phyloP scores from a whole-genome alignment of 352 stramenopile species.

The Phytophthora sansomeana region DNA sequence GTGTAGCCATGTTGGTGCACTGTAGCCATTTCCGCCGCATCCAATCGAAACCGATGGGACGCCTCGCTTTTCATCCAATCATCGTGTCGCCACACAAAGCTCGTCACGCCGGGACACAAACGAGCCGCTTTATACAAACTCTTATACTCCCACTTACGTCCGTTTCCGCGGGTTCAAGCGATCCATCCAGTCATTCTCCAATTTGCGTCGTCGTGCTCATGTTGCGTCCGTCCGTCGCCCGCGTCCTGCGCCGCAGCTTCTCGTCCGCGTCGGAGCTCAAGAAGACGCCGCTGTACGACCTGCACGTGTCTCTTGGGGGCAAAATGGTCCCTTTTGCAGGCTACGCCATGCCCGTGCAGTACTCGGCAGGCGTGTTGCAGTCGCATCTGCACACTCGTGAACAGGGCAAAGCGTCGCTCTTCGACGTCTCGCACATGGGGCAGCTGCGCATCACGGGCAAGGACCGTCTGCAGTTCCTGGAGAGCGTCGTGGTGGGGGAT shows the following conservation, averaged over 20 bases:
- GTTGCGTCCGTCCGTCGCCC: conserved; percentile 12
- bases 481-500: conserved; percentile 96
- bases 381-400: conserved; percentile 89
- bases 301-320: conserved; percentile 75
- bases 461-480: conserved; percentile 96
- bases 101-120: neutral
- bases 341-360: conserved; percentile 98
- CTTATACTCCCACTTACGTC: neutral
- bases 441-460: conserved; percentile 94
- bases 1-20: conserved; percentile 14
- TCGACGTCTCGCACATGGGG: conserved; percentile 99
- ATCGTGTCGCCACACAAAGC: neutral
- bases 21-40: conserved; percentile 18
- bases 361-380: conserved; percentile 96
- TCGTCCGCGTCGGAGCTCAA: conserved; percentile 58
- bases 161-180: neutral
- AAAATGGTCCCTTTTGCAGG: conserved; percentile 97
- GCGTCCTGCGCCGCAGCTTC: conserved; percentile 32
- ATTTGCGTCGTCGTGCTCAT: conserved; percentile 1
- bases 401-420: conserved; percentile 89
- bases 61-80: neutral
- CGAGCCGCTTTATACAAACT: neutral
- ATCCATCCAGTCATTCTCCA: neutral
- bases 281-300: conserved; percentile 83
- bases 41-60: neutral